Conservation (phyloP, 2,329 filamentous ascomycete genomes). For the Phaeosphaeriaceae sp. region DNA sequence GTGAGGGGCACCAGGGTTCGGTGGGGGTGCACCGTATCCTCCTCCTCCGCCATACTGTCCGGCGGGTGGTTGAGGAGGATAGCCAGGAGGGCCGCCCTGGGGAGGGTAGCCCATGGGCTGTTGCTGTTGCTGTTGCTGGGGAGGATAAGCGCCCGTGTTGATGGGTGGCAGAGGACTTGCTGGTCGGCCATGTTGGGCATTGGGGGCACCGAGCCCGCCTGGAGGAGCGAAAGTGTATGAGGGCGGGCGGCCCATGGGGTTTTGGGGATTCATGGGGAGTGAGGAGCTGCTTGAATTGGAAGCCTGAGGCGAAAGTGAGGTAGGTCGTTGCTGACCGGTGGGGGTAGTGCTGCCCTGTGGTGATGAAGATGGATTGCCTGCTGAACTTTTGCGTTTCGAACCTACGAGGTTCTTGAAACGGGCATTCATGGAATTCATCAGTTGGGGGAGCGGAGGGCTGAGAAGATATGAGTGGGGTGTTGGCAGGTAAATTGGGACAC, state of each 20-base stretch:
- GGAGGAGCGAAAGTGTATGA: slow-evolving; percentile 65
- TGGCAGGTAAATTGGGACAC: slow-evolving; percentile 31
- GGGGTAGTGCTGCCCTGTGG: slow-evolving; percentile 44
- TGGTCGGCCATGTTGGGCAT: slow-evolving; percentile 52
- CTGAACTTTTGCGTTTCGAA: slow-evolving; percentile 75
- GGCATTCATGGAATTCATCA: slow-evolving; percentile 81
- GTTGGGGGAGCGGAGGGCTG: slow-evolving; percentile 32
- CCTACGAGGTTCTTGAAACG: slow-evolving; percentile 81
- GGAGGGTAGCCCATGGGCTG: slow-evolving; percentile 47
- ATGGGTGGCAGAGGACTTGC: slow-evolving; percentile 63
- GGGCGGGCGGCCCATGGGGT: slow-evolving; percentile 65
- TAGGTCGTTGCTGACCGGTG: slow-evolving; percentile 47
- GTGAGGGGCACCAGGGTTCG: slow-evolving; percentile 37
- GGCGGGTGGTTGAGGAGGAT: slow-evolving; percentile 46
- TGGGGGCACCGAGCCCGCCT: slow-evolving; percentile 45
- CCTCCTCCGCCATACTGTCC: slow-evolving; percentile 33
- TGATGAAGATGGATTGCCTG: slow-evolving; percentile 54
- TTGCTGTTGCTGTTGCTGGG: slow-evolving; percentile 47
- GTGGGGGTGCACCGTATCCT: slow-evolving; percentile 35
- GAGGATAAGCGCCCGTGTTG: slow-evolving; percentile 57
- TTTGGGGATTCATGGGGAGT: slow-evolving; percentile 62
- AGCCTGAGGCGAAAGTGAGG: slow-evolving; percentile 48
- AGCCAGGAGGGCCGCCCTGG: slow-evolving; percentile 50
- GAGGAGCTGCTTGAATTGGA: slow-evolving; percentile 47
- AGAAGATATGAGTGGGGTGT: slow-evolving; percentile 32